phyloP scores from a whole-genome alignment of 2,329 filamentous ascomycete genomes.

The Plenodomus biglobosus region DNA sequence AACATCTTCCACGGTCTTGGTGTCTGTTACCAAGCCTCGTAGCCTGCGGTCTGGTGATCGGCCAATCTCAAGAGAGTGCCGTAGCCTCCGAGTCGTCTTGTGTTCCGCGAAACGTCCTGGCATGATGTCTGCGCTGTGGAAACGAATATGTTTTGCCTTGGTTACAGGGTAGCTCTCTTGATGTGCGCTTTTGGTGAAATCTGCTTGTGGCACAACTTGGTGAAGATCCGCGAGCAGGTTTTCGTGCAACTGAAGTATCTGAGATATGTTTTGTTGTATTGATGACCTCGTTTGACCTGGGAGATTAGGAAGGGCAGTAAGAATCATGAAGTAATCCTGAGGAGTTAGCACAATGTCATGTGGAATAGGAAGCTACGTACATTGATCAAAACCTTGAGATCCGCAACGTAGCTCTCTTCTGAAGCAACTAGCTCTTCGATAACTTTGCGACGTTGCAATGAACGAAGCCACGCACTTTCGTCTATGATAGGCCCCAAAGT shows the following conservation, averaged over 20 bases:
- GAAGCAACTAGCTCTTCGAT: constrained; percentile 84
- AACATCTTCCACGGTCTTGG: constrained; percentile 56
- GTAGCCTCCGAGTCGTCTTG: constrained; percentile 38
- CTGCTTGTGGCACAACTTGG: constrained; percentile 66
- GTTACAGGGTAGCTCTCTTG: constrained; percentile 37
- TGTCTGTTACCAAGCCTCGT: constrained; percentile 50
- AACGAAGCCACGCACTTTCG: constrained; percentile 68
- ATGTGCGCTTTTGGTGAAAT: constrained; percentile 44
- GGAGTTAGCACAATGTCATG: constrained; percentile 6
- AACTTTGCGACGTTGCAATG: constrained; percentile 74
- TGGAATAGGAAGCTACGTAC: constrained; percentile 53
- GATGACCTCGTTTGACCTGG: constrained; percentile 66
- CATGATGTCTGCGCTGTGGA: constrained; percentile 52
- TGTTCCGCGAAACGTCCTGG: constrained; percentile 42
- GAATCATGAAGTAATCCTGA: constrained; percentile 55
- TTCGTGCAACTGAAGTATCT: constrained; percentile 82
- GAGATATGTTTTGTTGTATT: constrained; percentile 76
- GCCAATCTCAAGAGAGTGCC: constrained; percentile 52
- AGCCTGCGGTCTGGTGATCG: constrained; percentile 44
- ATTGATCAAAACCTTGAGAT: constrained; percentile 83
- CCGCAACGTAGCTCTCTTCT: constrained; percentile 85
- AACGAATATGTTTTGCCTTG: constrained; percentile 49
- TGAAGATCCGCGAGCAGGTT: constrained; percentile 76
- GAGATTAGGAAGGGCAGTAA: constrained; percentile 69
- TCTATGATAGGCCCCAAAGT: constrained; percentile 58